Evolutionary conservation across 2,329 filamentous ascomycete species (phyloP).

Genomic region (Catunica adiposa): DNA sequence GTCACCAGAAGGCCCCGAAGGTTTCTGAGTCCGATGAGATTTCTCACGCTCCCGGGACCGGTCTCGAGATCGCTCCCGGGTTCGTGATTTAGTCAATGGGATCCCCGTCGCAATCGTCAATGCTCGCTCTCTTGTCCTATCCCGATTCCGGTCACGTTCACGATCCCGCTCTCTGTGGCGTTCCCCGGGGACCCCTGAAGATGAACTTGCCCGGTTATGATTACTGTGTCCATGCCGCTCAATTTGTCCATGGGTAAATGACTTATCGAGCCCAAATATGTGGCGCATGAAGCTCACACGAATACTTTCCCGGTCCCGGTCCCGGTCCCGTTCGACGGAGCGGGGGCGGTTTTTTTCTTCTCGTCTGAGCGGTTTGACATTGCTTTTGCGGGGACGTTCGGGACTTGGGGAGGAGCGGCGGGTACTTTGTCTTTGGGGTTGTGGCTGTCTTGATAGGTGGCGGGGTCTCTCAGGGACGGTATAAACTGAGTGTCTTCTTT

Average conservation of each 20-base stretch:
- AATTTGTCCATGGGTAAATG: too few relatives aligned
- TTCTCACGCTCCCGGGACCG: background rate
- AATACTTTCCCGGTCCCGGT: background rate
- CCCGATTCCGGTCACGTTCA: conserved; percentile 1
- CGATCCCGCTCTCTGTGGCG: background rate
- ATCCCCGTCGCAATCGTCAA: background rate
- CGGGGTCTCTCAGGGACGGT: too few relatives aligned
- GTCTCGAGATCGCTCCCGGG: background rate
- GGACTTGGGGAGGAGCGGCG: too few relatives aligned
- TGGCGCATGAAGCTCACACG: background rate
- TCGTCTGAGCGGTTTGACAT: too few relatives aligned
- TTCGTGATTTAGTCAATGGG: background rate
- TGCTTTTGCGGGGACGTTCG: too few relatives aligned
- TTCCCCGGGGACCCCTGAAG: too few relatives aligned
- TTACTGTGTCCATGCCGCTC: too few relatives aligned
- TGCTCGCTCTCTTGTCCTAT: conserved; percentile 1
- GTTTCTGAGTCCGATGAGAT: background rate
- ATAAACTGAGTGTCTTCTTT: too few relatives aligned
- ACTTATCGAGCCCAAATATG: background rate
- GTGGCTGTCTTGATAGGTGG: too few relatives aligned
- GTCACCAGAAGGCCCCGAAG: too few relatives aligned
- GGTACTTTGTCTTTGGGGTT: too few relatives aligned
- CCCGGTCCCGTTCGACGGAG: background rate
- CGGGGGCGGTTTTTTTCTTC: background rate
- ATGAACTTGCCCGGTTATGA: too few relatives aligned